Percentiles rank a stretch among this genome's conserved stretches.
phyloP scores from a whole-genome alignment of 2,329 filamentous ascomycete genomes.

The Pseudogymnoascus verrucosus region DNA sequence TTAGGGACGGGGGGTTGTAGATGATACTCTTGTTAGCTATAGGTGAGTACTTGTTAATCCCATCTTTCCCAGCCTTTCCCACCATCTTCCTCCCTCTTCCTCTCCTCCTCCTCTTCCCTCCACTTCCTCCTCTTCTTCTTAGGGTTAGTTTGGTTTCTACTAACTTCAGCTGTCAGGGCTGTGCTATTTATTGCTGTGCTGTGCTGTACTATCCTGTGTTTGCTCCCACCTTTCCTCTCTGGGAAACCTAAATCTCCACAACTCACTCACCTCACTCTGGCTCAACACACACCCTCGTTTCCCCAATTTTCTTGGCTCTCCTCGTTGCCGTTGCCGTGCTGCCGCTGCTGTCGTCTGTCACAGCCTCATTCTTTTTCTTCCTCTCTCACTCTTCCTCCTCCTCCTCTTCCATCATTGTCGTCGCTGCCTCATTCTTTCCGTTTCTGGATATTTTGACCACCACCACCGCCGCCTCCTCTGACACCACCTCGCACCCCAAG shows the following conservation, averaged over 20 bases:
- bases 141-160: no score
- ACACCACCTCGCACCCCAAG: background rate
- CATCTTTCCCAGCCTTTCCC: background rate
- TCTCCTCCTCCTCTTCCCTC: no score
- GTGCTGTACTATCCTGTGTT: background rate
- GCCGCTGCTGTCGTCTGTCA: background rate
- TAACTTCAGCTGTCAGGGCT: background rate
- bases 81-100: background rate
- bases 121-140: no score
- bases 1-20: background rate
- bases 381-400: no score
- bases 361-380: background rate
- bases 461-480: no score
- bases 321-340: background rate
- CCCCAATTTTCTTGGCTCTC: background rate
- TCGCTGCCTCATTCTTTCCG: background rate
- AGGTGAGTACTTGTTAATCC: background rate
- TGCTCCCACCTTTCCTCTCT: background rate
- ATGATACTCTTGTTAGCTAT: background rate
- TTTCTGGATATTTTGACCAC: background rate
- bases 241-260: background rate
- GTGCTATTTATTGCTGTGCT: background rate
- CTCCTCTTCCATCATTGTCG: background rate
- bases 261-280: background rate
- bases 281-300: background rate